Evolutionary conservation across 352 stramenopile species (phyloP).

Genomic region (Phytopythium aichiense): DNA sequence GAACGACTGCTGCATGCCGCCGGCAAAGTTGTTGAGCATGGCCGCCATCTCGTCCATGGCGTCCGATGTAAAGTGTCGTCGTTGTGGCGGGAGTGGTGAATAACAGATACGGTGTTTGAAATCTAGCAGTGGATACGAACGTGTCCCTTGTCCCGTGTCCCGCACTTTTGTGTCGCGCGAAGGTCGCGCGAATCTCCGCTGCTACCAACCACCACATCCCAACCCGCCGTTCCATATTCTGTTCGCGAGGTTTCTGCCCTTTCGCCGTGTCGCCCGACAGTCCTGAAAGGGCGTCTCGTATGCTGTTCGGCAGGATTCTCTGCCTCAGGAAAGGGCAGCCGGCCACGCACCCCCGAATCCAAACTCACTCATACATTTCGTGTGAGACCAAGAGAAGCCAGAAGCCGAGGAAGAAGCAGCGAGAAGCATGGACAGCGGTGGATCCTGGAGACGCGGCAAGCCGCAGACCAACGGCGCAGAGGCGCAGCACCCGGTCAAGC

Average conservation of each 20-base stretch:
- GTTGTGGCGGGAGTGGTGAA: no score
- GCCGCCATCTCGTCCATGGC: slow-evolving; percentile 68
- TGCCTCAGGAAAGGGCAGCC: background rate
- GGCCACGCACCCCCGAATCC: slow-evolving; percentile 1
- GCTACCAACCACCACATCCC: no score
- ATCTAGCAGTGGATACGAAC: no score
- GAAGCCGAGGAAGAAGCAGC: background rate
- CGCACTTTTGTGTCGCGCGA: no score
- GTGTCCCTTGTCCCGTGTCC: no score
- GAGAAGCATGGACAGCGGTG: background rate
- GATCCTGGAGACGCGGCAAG: background rate
- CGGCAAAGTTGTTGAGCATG: slow-evolving; percentile 55
- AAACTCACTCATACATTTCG: background rate
- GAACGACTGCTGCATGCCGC: slow-evolving; percentile 69
- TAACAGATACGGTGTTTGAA: background rate
- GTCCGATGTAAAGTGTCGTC: background rate
- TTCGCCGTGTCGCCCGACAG: background rate
- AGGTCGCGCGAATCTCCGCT: no score
- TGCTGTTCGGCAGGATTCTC: background rate
- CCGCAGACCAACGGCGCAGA: background rate
- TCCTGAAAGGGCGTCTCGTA: background rate
- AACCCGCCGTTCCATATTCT: background rate
- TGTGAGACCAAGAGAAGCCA: background rate
- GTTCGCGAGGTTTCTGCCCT: background rate
- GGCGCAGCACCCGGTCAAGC: slow-evolving; percentile 9